Conservation (phyloP, 2,329 filamentous ascomycete species). For the Ascomycota sp. region DNA sequence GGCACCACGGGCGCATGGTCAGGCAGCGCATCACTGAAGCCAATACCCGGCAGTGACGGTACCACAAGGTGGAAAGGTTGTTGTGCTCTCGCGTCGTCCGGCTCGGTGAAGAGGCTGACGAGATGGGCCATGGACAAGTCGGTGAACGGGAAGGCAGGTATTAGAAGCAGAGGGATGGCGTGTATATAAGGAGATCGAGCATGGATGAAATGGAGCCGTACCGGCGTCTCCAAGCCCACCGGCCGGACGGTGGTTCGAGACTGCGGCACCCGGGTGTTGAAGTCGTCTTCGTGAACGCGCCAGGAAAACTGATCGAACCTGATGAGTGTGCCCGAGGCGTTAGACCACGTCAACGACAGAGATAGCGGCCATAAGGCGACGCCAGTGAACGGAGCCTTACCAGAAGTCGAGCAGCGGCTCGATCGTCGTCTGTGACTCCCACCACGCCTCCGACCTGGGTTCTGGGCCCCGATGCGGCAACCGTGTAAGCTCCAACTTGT, state of each 20-base stretch:
- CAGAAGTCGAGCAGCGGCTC: slow-evolving; percentile 45
- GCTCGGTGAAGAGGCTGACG: slow-evolving; percentile 29
- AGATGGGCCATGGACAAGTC: slow-evolving; percentile 37
- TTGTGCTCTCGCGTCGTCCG: slow-evolving; percentile 18
- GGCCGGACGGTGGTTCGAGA: slow-evolving; percentile 33
- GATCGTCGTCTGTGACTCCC: slow-evolving; percentile 36
- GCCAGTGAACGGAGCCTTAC: slow-evolving; percentile 9
- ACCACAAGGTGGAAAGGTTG: slow-evolving; percentile 44
- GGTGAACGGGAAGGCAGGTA: slow-evolving; percentile 42
- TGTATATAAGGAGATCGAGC: slow-evolving; percentile 26
- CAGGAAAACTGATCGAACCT: slow-evolving; percentile 47
- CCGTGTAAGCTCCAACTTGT: slow-evolving; percentile 44
- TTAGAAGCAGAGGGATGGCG: slow-evolving; percentile 39
- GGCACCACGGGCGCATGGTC: slow-evolving; percentile 25
- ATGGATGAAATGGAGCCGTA: slow-evolving; percentile 44
- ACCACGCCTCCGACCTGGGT: slow-evolving; percentile 27
- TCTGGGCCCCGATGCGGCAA: slow-evolving; percentile 34
- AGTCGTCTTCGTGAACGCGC: slow-evolving; percentile 31
- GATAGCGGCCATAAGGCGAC: neutral
- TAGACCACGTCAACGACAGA: neutral
- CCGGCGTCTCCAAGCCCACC: slow-evolving; percentile 15
- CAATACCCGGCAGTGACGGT: slow-evolving; percentile 41
- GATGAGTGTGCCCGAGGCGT: neutral
- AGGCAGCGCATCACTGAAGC: slow-evolving; percentile 40
- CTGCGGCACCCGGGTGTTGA: slow-evolving; percentile 39